Conservation (phyloP, 2,329 filamentous ascomycete genomes). For the Diaporthe longicolla region DNA sequence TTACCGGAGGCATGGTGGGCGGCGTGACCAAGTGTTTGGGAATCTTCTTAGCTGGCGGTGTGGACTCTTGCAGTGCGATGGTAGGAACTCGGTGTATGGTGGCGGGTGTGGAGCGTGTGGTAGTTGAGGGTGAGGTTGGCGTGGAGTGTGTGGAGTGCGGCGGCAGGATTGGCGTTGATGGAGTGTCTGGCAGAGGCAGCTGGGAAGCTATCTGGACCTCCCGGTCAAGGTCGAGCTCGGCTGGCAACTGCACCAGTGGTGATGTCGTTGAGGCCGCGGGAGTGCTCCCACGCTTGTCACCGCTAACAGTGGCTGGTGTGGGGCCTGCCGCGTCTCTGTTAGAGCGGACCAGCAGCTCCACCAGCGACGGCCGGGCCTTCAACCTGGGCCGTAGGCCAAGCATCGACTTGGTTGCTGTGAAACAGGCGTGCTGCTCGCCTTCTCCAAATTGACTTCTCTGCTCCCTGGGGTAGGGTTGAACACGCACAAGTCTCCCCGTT, state of each 20-base stretch:
- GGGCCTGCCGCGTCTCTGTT: slow-evolving; percentile 45
- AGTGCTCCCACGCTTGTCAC: slow-evolving; percentile 19
- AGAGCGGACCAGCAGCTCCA: slow-evolving; percentile 63
- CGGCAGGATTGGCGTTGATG: slow-evolving; percentile 51
- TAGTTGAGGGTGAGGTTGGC: slow-evolving; percentile 46
- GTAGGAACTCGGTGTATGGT: slow-evolving; percentile 49
- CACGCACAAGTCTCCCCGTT: neutral
- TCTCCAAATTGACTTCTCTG: slow-evolving; percentile 14
- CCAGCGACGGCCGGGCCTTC: slow-evolving; percentile 66
- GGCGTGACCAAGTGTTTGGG: slow-evolving; percentile 47
- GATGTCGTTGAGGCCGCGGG: slow-evolving; percentile 47
- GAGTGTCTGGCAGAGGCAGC: slow-evolving; percentile 59
- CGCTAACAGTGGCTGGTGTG: slow-evolving; percentile 27
- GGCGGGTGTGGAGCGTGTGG: slow-evolving; percentile 49
- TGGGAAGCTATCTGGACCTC: slow-evolving; percentile 53
- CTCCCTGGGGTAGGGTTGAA: neutral
- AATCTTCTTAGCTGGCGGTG: slow-evolving; percentile 50
- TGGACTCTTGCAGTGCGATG: slow-evolving; percentile 41
- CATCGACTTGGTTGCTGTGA: slow-evolving; percentile 54
- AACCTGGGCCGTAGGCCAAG: slow-evolving; percentile 65
- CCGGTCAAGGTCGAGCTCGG: slow-evolving; percentile 39
- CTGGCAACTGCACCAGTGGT: slow-evolving; percentile 44
- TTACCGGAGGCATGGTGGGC: slow-evolving; percentile 70
- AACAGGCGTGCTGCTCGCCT: slow-evolving; percentile 15
- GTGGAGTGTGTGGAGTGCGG: slow-evolving; percentile 52